Percentiles rank a stretch among this genome's conserved stretches.
These are phyloP conservation scores for Lipomyces orientalis DNA, from an alignment of 805 yeast species.

Conservation along the genomic window DNA sequence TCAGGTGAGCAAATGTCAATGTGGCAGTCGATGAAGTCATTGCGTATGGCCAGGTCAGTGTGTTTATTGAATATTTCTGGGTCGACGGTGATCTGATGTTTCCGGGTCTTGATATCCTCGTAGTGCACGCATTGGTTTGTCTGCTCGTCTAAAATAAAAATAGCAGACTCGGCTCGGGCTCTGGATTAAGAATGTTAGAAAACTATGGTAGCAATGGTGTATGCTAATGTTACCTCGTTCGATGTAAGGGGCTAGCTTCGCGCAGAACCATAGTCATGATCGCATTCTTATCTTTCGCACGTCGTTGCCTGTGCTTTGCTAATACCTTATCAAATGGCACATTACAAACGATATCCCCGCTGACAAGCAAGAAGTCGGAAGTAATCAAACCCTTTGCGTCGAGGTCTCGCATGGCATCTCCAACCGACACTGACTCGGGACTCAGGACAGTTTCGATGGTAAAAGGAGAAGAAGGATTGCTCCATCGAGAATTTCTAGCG, in stretches of 20 bases:
- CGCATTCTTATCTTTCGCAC: constrained; percentile 79
- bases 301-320: constrained; percentile 73
- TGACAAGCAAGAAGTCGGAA: constrained; percentile 85
- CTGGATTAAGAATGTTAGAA: constrained; percentile 44
- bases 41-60: constrained; percentile 78
- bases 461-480: constrained; percentile 70
- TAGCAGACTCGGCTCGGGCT: constrained; percentile 78
- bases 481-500: constrained; percentile 47
- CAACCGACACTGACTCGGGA: constrained; percentile 87
- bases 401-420: constrained; percentile 96
- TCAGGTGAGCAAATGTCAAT: constrained; percentile 94
- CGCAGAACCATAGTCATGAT: constrained; percentile 93
- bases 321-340: constrained; percentile 77
- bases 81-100: constrained; percentile 66
- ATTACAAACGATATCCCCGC: constrained; percentile 96
- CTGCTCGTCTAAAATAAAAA: constrained; percentile 77
- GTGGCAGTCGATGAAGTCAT: constrained; percentile 94
- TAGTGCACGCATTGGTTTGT: constrained; percentile 82
- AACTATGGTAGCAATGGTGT: neutral
- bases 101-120: constrained; percentile 64
- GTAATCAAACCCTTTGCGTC: constrained; percentile 88
- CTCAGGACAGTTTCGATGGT: constrained; percentile 78
- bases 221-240: constrained; percentile 54
- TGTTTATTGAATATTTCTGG: constrained; percentile 81
- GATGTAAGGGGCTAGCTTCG: constrained; percentile 81